phyloP scores from a whole-genome alignment of 495 filamentous ascomycete genomes.

The Parathielavia appendiculata region DNA sequence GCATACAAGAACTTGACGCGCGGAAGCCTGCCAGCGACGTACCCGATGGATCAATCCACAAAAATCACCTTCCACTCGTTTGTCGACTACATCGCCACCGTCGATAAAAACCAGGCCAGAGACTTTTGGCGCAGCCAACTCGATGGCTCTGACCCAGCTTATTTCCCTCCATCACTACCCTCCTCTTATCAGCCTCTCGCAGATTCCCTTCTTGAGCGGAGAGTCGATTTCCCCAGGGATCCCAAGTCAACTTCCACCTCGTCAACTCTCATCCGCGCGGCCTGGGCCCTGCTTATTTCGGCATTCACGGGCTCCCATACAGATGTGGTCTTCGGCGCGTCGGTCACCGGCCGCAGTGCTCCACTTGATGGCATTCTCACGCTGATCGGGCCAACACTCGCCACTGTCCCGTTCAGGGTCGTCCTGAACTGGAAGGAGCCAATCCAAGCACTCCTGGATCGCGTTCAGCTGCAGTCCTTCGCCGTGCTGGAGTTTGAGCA shows the following conservation, averaged over 20 bases:
- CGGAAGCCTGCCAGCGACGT: not conserved
- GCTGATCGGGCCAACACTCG: slow-evolving; percentile 50
- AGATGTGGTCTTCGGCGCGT: slow-evolving; percentile 43
- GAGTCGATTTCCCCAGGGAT: no score
- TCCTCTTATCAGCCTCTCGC: not conserved
- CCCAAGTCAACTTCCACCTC: not conserved
- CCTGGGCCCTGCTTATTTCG: slow-evolving; percentile 41
- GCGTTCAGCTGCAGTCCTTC: slow-evolving; percentile 8
- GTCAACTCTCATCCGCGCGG: slow-evolving; percentile 35
- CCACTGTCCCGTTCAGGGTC: slow-evolving; percentile 28
- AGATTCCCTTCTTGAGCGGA: not conserved
- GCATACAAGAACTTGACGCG: slow-evolving; percentile 20
- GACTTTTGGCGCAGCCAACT: slow-evolving; percentile 1
- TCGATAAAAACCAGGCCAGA: not conserved
- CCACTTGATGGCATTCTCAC: slow-evolving; percentile 41
- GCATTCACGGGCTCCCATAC: slow-evolving; percentile 31
- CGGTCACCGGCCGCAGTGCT: slow-evolving; percentile 42
- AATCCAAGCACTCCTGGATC: not conserved
- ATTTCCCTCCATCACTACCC: not conserved
- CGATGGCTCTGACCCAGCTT: not conserved
- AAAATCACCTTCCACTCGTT: slow-evolving; percentile 29
- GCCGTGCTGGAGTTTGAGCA: slow-evolving; percentile 12
- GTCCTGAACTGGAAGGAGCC: not conserved
- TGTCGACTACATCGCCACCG: slow-evolving; percentile 24
- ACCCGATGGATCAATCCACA: not conserved